Percentiles rank a stretch among this genome's conserved stretches.
These are phyloP conservation scores for Schwanniomyces yamadae DNA, from an alignment of 805 yeast genomes.

Conservation along the genomic window DNA sequence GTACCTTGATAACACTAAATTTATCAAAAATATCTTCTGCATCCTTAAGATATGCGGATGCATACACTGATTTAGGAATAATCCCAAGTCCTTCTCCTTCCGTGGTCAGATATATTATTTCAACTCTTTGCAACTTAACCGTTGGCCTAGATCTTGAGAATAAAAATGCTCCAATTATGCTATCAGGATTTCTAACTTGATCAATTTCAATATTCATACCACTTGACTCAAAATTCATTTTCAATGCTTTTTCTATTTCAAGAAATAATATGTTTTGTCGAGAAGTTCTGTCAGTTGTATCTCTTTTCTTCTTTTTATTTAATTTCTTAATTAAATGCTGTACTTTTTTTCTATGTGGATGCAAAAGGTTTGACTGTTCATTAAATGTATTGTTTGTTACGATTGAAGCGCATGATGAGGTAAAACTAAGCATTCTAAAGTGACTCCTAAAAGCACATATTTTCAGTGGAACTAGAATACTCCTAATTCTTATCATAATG, in stretches of 20 bases:
- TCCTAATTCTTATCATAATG: too few relatives aligned
- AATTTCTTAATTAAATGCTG: conserved; percentile 3
- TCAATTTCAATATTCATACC: conserved; percentile 9
- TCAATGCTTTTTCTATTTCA: conserved; percentile 26
- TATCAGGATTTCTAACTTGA: conserved; percentile 19
- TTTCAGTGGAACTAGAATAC: too few relatives aligned
- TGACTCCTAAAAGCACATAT: too few relatives aligned
- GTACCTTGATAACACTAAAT: conserved; percentile 30
- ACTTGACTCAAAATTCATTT: conserved; percentile 4
- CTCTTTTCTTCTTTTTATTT: conserved; percentile 27
- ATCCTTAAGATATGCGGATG: conserved; percentile 10
- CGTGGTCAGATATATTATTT: conserved; percentile 25
- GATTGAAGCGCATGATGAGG: too few relatives aligned
- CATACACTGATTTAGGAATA: conserved; percentile 21
- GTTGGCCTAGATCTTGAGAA: conserved; percentile 21
- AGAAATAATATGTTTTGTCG: conserved; percentile 21
- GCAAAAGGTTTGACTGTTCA: too few relatives aligned
- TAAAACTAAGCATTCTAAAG: too few relatives aligned
- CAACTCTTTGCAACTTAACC: conserved; percentile 12
- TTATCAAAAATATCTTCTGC: conserved; percentile 12
- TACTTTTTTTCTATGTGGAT: not conserved
- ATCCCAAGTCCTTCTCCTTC: conserved; percentile 41
- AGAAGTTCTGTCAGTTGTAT: conserved; percentile 28
- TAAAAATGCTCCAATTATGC: conserved; percentile 22
- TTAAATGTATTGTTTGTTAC: too few relatives aligned